These are phyloP conservation scores for Cryptomeria japonica DNA, from an alignment of 75 land plant genomes.

Conservation along the genomic window DNA sequence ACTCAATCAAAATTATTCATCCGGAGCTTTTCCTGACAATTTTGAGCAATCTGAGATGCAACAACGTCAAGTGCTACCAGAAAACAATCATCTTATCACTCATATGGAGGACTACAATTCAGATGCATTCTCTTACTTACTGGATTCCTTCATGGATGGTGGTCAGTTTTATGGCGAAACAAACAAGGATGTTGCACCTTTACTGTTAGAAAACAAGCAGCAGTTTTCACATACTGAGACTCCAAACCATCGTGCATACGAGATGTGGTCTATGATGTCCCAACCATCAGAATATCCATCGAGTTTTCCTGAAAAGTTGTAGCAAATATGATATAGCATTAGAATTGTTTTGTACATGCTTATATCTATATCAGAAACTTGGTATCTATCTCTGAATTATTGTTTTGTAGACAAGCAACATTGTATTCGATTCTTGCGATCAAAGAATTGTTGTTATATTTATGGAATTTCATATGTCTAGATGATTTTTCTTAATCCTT, in stretches of 20 bases:
- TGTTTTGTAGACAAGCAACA: background rate
- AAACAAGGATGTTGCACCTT: conserved; percentile 4
- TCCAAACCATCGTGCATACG: background rate
- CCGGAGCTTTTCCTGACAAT: background rate
- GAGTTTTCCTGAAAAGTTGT: background rate
- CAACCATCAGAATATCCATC: conserved; percentile 2
- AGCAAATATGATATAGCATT: background rate
- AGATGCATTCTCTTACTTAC: conserved; percentile 9
- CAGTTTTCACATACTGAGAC: background rate
- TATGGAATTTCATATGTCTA: background rate
- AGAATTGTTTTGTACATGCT: background rate
- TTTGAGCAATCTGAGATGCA: background rate
- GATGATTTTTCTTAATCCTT: background rate
- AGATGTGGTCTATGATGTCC: conserved; percentile 8
- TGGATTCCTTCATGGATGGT: background rate
- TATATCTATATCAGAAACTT: background rate
- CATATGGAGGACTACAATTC: background rate
- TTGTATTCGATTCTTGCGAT: background rate
- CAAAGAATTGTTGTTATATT: background rate
- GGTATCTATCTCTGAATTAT: background rate
- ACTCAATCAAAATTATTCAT: background rate
- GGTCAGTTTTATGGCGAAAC: conserved; percentile 1
- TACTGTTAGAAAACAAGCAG: background rate
- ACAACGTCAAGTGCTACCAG: background rate
- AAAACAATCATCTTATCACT: background rate